Percentiles rank a stretch among this genome's conserved stretches.
These are phyloP conservation scores for Phytophthora boehmeriae DNA, from an alignment of 352 stramenopile species.

Conservation along the genomic window DNA sequence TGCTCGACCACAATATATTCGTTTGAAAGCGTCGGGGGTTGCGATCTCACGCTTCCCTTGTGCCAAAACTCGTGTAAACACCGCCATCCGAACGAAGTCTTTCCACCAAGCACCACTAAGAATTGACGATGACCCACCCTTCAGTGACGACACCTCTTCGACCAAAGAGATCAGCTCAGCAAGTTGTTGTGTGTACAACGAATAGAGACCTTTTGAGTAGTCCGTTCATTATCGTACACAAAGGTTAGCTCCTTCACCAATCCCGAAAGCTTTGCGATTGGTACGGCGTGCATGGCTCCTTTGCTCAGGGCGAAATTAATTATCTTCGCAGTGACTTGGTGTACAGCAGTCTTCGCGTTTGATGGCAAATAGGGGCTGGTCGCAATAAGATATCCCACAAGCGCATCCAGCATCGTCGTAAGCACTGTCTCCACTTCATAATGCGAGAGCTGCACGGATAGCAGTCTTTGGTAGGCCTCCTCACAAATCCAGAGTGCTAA, in stretches of 20 bases:
- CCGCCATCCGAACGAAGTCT: constrained; percentile 62
- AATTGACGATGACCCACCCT: constrained; percentile 51
- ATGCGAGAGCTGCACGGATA: constrained; percentile 50
- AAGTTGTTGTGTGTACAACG: constrained; percentile 69
- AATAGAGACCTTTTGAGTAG: constrained; percentile 67
- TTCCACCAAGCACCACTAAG: constrained; percentile 59
- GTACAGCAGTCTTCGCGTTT: constrained; percentile 55
- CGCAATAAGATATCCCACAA: constrained; percentile 56
- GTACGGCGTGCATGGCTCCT: constrained; percentile 56
- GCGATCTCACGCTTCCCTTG: constrained; percentile 47
- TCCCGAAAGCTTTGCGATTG: constrained; percentile 59
- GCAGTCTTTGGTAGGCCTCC: constrained; percentile 66
- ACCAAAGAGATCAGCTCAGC: constrained; percentile 65
- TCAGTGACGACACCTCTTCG: constrained; percentile 63
- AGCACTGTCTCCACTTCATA: constrained; percentile 73
- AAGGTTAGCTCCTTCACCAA: constrained; percentile 58
- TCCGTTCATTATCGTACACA: constrained; percentile 70
- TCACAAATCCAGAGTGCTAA: constrained; percentile 77
- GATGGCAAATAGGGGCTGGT: constrained; percentile 39
- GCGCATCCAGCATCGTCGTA: constrained; percentile 46
- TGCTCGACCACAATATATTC: constrained; percentile 59
- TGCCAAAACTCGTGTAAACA: constrained; percentile 58
- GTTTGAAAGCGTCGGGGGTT: constrained; percentile 46
- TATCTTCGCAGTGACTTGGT: constrained; percentile 62
- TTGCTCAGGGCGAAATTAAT: constrained; percentile 70